Base-by-base conservation (phyloP, 2,329 filamentous ascomycete genomes). In the Clonostachys rosea region DNA sequence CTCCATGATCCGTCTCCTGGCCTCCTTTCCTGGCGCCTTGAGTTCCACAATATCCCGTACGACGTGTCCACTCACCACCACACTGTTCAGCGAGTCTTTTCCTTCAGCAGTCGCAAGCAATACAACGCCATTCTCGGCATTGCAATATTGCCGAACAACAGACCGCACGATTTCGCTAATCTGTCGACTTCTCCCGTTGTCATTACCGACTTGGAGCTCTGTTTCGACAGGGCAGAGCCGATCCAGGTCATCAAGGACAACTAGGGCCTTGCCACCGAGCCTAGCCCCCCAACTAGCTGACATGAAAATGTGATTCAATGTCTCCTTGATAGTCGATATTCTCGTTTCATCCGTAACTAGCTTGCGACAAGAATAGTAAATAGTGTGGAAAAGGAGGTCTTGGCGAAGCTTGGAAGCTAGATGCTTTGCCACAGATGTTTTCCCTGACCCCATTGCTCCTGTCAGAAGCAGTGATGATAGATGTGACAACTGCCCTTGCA, bases 221-320 rank as follows among this genome's bases (percentile, higher is more conserved):
- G 91, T 96, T 67, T 99, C 95, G 1, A 85, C 86, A 0, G 94
- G 92, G 60, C 92, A 97, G 2, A 99, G 75, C 59, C 89, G 90
- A 66, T 99, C 94, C 7, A 99, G 70, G 59, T 99, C 94, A 59
- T 99, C 94, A 2, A 99, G 74, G 43, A 99, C 82, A 17, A 99
- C 88, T 4, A 97, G 64, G 0, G 91, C 81, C 52, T 83, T 85
- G 5, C 94, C 94, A 18, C 91, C 91, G 1, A 94, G 76, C 50
- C 92, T 80, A 35, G 92, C 89, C 36, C 89, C 91, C 94, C 94
- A 99, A 40, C 88, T 86, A 4, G 94, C 94, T 17, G 83, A 79
- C 74, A 94, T 90, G 62, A 99, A 97, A 3, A 95, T 68, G 14
- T 90, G 81, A 44, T 81, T 85, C 6, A 99, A 69, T 0, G 84